Evolutionary conservation across 225 moss, liverwort and hornwort species (phyloP), one percentile per base, ranked within the genome.

Genomic region (Ulota crispa): DNA sequence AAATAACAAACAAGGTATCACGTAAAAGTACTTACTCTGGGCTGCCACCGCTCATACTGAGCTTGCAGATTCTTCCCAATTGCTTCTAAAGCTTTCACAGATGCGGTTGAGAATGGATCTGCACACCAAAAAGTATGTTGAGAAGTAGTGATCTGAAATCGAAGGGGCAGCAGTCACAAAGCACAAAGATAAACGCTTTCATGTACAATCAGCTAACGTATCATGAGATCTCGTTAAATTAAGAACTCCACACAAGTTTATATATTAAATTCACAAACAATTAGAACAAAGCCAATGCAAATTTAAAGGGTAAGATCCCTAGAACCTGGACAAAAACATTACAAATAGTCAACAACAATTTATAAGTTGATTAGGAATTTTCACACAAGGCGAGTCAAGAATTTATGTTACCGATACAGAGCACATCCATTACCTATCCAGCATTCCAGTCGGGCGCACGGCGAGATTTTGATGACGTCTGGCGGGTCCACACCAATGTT

Each of bases 401-500:
- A 32, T 32, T 26, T 6, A 61, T 9, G 54, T n/a, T 36, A 64
- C 28, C 77, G n/a, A 52, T 21, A 62, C 45, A 55, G 54, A 70
- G 75, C 59, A 72, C n/a, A 30, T 54, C 41, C 68, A 81, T 80
- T 87, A 98, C 97, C 97, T 76, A 94, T 94, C 97, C 97, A 98
- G 75, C 97, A 98, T 86, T 98, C 97, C 95, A 95, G 85, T 78
- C 97, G 88, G 28, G 97, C 95, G 81, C 95, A 98, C 42, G 94
- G 97, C 57, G 93, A 95, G 70, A 98, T 98, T 84, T 98, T 98
- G 56, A 98, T 98, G 43, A 98, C 95, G 85, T 98, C 97, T 28
- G 95, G 97, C 62, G 97, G 97, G 71, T 98, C 97, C 79, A 98
- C 97, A 56, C 97, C 97, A 73, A 98, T 95, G 77, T 98, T 98